phyloP scores from a whole-genome alignment of 495 filamentous ascomycete genomes.

The Aspergillus biplanus region DNA sequence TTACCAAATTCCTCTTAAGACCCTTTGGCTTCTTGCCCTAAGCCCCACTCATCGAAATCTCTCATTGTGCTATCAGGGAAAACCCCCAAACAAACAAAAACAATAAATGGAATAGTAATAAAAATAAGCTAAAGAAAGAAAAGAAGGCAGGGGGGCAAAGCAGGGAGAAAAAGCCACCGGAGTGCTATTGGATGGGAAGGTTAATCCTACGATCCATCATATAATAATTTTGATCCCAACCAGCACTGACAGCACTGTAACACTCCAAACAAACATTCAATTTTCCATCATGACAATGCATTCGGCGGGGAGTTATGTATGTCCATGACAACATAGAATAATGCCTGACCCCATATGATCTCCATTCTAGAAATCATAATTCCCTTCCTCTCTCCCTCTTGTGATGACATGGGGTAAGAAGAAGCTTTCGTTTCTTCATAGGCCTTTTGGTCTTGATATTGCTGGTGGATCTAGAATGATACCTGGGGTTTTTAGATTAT shows the following conservation, averaged over 20 bases:
- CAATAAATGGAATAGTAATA: no score
- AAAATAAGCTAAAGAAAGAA: no score
- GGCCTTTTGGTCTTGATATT: no score
- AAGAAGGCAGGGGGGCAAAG: background rate
- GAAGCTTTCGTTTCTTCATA: no score
- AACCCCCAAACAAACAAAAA: no score
- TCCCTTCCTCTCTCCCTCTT: background rate
- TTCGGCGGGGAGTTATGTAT: background rate
- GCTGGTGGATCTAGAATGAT: no score
- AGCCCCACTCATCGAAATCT: background rate
- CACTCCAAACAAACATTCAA: slow-evolving; percentile 1
- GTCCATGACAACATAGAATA: background rate
- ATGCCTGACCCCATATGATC: background rate
- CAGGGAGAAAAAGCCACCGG: background rate
- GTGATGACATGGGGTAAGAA: no score
- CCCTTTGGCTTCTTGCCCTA: background rate
- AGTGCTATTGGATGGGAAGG: background rate
- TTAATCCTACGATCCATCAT: slow-evolving; percentile 1
- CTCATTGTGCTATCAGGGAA: background rate
- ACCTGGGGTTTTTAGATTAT: no score
- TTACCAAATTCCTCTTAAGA: background rate
- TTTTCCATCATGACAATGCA: background rate
- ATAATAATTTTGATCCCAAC: slow-evolving; percentile 5
- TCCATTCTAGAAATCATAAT: background rate
- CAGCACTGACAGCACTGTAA: background rate